Evolutionary conservation across 345 rosid species (phyloP).

Genomic region (Trapa incisa): DNA sequence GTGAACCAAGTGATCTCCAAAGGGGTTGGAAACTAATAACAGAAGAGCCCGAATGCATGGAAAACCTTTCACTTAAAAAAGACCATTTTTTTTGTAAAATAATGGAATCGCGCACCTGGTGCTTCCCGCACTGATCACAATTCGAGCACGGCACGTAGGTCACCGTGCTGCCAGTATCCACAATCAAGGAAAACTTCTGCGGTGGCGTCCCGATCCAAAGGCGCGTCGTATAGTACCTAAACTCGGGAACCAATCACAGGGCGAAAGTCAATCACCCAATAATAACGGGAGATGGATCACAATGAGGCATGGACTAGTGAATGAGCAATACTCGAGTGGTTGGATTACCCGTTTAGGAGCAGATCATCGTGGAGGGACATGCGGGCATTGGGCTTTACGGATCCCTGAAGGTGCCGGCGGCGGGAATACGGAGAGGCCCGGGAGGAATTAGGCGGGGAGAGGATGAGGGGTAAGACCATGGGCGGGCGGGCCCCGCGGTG

Average conservation of each 20-base stretch:
- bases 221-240: slow-evolving; percentile 74
- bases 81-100: neutral
- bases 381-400: slow-evolving; percentile 44
- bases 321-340: neutral
- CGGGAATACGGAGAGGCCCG: slow-evolving; percentile 15
- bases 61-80: neutral
- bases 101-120: slow-evolving; percentile 37
- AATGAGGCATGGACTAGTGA: neutral
- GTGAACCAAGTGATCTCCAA: neutral
- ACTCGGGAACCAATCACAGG: slow-evolving; percentile 2
- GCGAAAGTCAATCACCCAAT: neutral
- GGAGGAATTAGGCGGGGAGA: slow-evolving; percentile 29
- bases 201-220: slow-evolving; percentile 96
- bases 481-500: slow-evolving; percentile 27
- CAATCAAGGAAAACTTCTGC: slow-evolving; percentile 77
- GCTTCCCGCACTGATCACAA: slow-evolving; percentile 74
- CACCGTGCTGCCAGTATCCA: slow-evolving; percentile 83
- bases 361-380: slow-evolving; percentile 96
- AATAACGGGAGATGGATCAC: neutral
- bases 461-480: slow-evolving; percentile 67
- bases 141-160: slow-evolving; percentile 81
- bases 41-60: neutral
- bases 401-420: slow-evolving; percentile 49
- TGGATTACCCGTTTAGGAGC: slow-evolving; percentile 56
- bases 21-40: neutral